Evolutionary conservation across 2,329 filamentous ascomycete species (phyloP).

Genomic region (Pseudovirgaria hyperparasitica): DNA sequence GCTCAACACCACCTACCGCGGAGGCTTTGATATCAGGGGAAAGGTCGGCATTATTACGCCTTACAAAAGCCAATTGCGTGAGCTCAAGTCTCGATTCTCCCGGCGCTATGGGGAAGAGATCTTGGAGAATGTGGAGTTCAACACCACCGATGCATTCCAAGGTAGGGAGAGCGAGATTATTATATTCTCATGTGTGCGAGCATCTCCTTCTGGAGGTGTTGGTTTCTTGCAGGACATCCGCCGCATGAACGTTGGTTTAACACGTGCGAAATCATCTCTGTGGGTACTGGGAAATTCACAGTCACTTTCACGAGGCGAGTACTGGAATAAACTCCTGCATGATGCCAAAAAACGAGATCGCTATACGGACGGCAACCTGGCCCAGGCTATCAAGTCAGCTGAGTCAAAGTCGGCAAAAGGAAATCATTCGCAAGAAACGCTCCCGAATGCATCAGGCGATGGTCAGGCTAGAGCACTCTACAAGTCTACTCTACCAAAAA

Average conservation of each 20-base stretch:
- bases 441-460: slow-evolving; percentile 1
- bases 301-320: slow-evolving; percentile 74
- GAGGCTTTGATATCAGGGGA: slow-evolving; percentile 56
- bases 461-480: too few relatives aligned
- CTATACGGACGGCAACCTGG: slow-evolving; percentile 59
- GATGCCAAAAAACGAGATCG: slow-evolving; percentile 63
- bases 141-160: slow-evolving; percentile 96
- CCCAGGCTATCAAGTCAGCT: slow-evolving; percentile 36
- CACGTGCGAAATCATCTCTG: slow-evolving; percentile 87
- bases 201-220: slow-evolving; percentile 83
- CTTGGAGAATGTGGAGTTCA: slow-evolving; percentile 78
- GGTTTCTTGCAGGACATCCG: slow-evolving; percentile 97
- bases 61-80: slow-evolving; percentile 83
- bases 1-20: slow-evolving; percentile 58
- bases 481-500: too few relatives aligned
- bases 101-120: slow-evolving; percentile 62
- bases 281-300: slow-evolving; percentile 93
- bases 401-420: slow-evolving; percentile 13
- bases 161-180: slow-evolving; percentile 95
- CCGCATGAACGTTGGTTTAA: slow-evolving; percentile 98
- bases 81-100: slow-evolving; percentile 64
- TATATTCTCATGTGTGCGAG: slow-evolving; percentile 96
- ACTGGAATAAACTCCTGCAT: slow-evolving; percentile 76
- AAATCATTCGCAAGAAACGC: background rate
- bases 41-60: slow-evolving; percentile 97